These are phyloP conservation scores for Cryptococcus hybrid DNA, from an alignment of 1,284 basidiomycete species.

Conservation along the genomic window DNA sequence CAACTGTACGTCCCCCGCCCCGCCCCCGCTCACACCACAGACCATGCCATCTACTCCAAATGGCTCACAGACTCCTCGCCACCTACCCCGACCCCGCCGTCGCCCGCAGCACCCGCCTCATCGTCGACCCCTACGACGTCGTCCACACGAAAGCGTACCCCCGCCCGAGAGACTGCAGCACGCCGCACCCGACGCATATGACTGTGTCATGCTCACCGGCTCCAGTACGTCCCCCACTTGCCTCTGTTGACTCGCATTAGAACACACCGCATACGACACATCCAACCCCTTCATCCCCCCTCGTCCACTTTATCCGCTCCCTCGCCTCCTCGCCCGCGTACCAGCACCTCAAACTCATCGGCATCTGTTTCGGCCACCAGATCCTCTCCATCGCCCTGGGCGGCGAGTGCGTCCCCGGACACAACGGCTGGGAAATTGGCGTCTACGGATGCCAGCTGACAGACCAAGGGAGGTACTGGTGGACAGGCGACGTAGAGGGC, in stretches of 20 bases:
- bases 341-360: constrained; percentile 41
- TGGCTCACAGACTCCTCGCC: constrained; percentile 44
- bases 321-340: constrained; percentile 13
- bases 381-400: constrained; percentile 55
- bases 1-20: constrained; percentile 31
- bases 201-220: constrained; percentile 56
- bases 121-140: constrained; percentile 55
- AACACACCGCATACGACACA: constrained; percentile 42
- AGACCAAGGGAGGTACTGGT: constrained; percentile 46
- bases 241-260: constrained; percentile 13
- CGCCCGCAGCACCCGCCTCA: constrained; percentile 35
- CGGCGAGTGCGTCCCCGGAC: constrained; percentile 47
- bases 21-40: constrained; percentile 11
- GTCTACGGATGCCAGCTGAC: constrained; percentile 51
- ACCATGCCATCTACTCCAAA: constrained; percentile 48
- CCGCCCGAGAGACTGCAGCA: constrained; percentile 44
- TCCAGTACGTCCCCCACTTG: constrained; percentile 43
- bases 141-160: constrained; percentile 52
- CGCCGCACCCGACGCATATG: constrained; percentile 37
- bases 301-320: constrained; percentile 35
- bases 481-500: constrained; percentile 42
- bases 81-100: constrained; percentile 31
- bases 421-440: constrained; percentile 55
- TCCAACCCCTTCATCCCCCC: constrained; percentile 33
- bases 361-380: constrained; percentile 58